These are phyloP conservation scores for Ilex aquifolium DNA, from an alignment of 257 asterid genomes.

Conservation along the genomic window DNA sequence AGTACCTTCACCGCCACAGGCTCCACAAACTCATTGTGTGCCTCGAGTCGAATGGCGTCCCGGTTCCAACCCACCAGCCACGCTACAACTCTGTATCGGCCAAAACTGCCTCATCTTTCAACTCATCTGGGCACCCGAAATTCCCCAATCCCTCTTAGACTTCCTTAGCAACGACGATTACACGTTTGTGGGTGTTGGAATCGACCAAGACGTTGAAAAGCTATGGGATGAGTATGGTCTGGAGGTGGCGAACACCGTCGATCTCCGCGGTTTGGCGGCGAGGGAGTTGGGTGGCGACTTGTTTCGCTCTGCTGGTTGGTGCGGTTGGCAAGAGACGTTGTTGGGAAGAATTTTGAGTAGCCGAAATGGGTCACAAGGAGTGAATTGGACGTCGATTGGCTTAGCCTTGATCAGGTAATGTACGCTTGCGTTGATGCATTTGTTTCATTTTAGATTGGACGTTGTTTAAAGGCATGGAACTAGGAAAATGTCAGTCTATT, in stretches of 20 bases:
- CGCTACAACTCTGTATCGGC: constrained; percentile 50
- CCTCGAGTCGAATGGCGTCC: constrained; percentile 59
- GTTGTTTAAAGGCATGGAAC: too few species aligned
- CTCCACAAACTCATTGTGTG: constrained; percentile 31
- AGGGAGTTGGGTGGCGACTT: too few species aligned
- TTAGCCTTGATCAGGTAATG: too few species aligned
- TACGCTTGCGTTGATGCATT: too few species aligned
- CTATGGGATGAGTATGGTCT: constrained; percentile 29
- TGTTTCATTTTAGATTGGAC: too few species aligned
- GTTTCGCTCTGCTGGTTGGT: too few species aligned
- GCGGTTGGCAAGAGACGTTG: too few species aligned
- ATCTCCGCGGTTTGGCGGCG: constrained; percentile 3
- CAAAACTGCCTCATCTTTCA: constrained; percentile 41
- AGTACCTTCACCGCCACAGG: constrained; percentile 4
- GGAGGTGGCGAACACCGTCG: background rate
- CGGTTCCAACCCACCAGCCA: constrained; percentile 35
- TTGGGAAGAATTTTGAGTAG: too few species aligned
- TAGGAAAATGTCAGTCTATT: too few species aligned
- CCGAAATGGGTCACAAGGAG: too few species aligned
- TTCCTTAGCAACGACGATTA: constrained; percentile 31
- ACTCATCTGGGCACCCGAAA: constrained; percentile 23
- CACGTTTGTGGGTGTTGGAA: constrained; percentile 47
- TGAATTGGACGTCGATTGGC: too few species aligned
- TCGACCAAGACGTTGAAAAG: constrained; percentile 35
- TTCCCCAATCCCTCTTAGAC: constrained; percentile 23